Evolutionary conservation across 2,329 filamentous ascomycete genomes (phyloP), one percentile per base, ranked within the genome.

Genomic region (Orbilia oligospora): DNA sequence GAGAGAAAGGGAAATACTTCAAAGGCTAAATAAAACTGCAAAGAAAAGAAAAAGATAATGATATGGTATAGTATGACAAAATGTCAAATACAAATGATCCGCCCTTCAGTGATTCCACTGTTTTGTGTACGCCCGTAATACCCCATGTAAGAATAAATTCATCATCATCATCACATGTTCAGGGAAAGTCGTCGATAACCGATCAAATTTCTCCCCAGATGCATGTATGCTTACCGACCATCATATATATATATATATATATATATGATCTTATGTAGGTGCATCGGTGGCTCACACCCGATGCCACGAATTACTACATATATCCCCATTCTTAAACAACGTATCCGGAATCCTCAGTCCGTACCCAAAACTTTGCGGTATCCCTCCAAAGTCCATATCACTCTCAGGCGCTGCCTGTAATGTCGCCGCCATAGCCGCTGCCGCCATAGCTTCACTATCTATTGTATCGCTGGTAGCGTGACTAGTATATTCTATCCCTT

Each of bases 301-400:
- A 24, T 68, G 49, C 73, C 73, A 77, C 24, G 73, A 51, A 58
- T 77, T 77, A 24, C 49, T 68, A 49, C 73, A 77, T 16, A 71
- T 71, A n/a, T 77, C 73, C 8, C 73, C 73, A 36, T 71, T 77
- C 61, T 46, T 71, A 48, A 77, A 77, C 24, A 77, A 36, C 6
- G 67, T 77, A 56, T 77, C 73, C 51, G 73, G 73, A 36, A 77
- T 77, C 36, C 44, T 66, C n/a, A 77, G 36, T 4, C 73, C 73
- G 30, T 66, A 67, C 9, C 73, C 73, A 65, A 67, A 71, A 22
- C 38, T 77, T 46, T 77, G 73, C 14, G 73, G 73, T 20, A 76
- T 76, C 16, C 61, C 63, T 18, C 67, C 46, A 27, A 41, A 63
- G 30, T 77, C 53, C 27, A 38, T 24, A 16, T 75, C 53, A 18